Conservation (phyloP, 495 filamentous ascomycete genomes). For the Xylaria nigripes region DNA sequence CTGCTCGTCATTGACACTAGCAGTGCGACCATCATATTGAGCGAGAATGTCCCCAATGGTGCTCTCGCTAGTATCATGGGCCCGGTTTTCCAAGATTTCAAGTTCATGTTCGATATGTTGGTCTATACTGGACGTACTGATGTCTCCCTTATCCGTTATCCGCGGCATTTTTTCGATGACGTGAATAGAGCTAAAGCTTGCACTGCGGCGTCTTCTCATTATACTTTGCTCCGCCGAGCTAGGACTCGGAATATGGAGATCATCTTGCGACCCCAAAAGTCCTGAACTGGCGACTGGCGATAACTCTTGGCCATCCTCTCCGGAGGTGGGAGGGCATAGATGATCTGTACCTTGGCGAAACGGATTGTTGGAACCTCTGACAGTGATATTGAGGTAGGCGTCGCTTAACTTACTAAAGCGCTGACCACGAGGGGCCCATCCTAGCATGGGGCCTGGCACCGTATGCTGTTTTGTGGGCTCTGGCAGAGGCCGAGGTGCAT, state of each 20-base stretch:
- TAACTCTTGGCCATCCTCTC: neutral
- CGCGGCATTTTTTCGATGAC: neutral
- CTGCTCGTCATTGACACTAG: neutral
- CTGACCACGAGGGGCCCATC: slow-evolving; percentile 8
- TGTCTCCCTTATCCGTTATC: neutral
- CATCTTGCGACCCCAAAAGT: slow-evolving; percentile 17
- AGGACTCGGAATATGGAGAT: slow-evolving; percentile 12
- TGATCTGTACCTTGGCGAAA: neutral
- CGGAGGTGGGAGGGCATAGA: neutral
- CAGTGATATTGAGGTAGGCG: slow-evolving; percentile 15
- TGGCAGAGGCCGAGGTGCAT: neutral
- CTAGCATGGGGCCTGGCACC: no score
- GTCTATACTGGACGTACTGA: neutral
- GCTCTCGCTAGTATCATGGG: slow-evolving; percentile 15
- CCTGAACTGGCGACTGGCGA: neutral
- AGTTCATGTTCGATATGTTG: slow-evolving; percentile 5
- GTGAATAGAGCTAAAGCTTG: neutral
- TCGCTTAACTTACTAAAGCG: slow-evolving; percentile 15
- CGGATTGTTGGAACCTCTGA: neutral
- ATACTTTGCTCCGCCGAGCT: slow-evolving; percentile 5
- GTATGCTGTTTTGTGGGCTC: no score
- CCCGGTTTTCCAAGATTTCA: neutral
- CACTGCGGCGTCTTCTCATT: neutral
- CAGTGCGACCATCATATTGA: slow-evolving; percentile 16
- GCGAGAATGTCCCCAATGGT: slow-evolving; percentile 27